A percentile compares a stretch with the other conserved stretches of the same genome.
Evolutionary conservation across 371 early-diverging fungal species (phyloP).

Genomic region (Massospora cicadina): DNA sequence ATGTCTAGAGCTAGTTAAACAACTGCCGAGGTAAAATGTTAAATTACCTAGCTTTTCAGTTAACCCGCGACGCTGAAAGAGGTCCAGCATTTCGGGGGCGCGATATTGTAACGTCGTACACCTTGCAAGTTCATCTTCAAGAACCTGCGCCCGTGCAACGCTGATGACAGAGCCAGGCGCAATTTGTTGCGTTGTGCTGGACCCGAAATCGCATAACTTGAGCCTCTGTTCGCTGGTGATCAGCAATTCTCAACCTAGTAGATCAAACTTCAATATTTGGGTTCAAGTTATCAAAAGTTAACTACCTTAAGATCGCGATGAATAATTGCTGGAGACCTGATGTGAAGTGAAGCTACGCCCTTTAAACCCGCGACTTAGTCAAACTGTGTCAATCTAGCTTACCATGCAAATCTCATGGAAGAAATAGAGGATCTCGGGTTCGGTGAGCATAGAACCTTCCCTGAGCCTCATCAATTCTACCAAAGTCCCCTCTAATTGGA

Average conservation of each 20-base stretch:
- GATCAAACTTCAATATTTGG: not conserved
- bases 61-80: conserved; percentile 60
- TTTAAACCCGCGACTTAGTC: conserved; percentile 14
- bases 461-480: conserved; percentile 75
- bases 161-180: conserved; percentile 27
- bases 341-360: conserved; percentile 83
- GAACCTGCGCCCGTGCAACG: conserved; percentile 39
- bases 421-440: conserved; percentile 64
- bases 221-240: conserved; percentile 32
- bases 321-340: conserved; percentile 42
- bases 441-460: conserved; percentile 46
- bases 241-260: conserved; percentile 36
- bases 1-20: conserved; percentile 7
- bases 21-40: not conserved
- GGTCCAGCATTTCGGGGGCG: conserved; percentile 82
- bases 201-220: conserved; percentile 91
- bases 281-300: conserved; percentile 19
- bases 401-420: conserved; percentile 68
- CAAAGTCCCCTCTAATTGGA: conserved; percentile 44
- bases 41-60: conserved; percentile 68
- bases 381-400: conserved; percentile 6
- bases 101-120: conserved; percentile 86
- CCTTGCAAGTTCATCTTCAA: conserved; percentile 75
- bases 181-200: conserved; percentile 50
- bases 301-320: conserved; percentile 81